Evolutionary conservation across 202 grass and related monocot species (phyloP).

Genomic region (Elaeis oleifera): DNA sequence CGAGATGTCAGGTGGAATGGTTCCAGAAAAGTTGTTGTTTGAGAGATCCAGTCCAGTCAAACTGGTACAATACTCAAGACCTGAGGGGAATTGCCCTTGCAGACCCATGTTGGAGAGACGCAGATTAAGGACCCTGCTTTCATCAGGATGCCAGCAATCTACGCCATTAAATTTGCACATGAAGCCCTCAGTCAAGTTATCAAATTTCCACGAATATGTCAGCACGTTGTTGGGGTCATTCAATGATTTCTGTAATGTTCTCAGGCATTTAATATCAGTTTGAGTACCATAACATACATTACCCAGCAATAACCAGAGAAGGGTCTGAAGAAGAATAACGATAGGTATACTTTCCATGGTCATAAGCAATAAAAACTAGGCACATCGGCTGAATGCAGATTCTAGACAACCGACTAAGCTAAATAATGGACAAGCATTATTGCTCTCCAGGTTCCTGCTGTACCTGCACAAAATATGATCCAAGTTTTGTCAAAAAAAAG

Average conservation of each 20-base stretch:
- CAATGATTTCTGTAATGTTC: constrained; percentile 37
- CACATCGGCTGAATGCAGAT: too few species aligned
- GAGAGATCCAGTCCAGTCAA: constrained; percentile 80
- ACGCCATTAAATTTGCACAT: constrained; percentile 77
- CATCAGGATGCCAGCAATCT: constrained; percentile 90
- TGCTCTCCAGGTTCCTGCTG: too few species aligned
- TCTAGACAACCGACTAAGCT: too few species aligned
- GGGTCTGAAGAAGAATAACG: not conserved
- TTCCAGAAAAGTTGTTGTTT: constrained; percentile 64
- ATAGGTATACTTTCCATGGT: not conserved
- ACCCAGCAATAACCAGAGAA: constrained; percentile 24
- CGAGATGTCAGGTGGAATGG: constrained; percentile 54
- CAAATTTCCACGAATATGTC: constrained; percentile 45
- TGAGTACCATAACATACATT: constrained; percentile 32
- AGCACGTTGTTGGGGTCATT: constrained; percentile 49
- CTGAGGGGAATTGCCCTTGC: constrained; percentile 54
- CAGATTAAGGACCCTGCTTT: constrained; percentile 66
- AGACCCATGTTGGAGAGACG: constrained; percentile 68
- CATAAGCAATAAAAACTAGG: not conserved
- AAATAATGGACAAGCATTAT: too few species aligned
- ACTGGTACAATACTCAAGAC: constrained; percentile 82
- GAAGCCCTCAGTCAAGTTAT: constrained; percentile 49
- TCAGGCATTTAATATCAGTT: constrained; percentile 61
- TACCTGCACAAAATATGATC: too few species aligned
- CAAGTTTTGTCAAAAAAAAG: too few species aligned